Percentiles rank a stretch among this genome's conserved stretches.
These are phyloP conservation scores for Pythium rishiriense DNA, from an alignment of 352 stramenopile species.

Conservation along the genomic window DNA sequence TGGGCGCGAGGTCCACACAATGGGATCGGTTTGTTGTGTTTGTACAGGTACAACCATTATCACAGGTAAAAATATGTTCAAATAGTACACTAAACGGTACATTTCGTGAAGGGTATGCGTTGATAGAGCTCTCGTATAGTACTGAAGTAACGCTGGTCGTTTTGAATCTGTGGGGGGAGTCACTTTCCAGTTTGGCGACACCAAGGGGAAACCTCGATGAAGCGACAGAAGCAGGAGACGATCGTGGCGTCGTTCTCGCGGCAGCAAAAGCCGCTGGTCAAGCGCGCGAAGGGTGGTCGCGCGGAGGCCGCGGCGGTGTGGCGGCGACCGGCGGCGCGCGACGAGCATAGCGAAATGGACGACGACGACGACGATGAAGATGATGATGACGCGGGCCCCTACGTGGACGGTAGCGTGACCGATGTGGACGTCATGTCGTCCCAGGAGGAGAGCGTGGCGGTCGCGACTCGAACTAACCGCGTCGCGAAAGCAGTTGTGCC, in stretches of 20 bases:
- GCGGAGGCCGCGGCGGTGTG: conserved; percentile 9
- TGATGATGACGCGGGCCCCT: conserved; percentile 10
- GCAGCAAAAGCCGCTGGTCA: conserved; percentile 32
- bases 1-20: too few relatives aligned
- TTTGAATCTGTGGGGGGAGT: not conserved
- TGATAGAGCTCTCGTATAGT: not conserved
- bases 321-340: not conserved
- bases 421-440: conserved; percentile 61
- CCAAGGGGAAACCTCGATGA: conserved; percentile 16
- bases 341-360: too few relatives aligned
- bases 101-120: not conserved
- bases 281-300: conserved; percentile 25
- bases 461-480: conserved; percentile 17
- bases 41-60: too few relatives aligned
- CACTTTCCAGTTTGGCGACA: not conserved
- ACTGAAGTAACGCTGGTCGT: not conserved
- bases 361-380: not conserved
- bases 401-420: conserved; percentile 45
- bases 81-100: too few relatives aligned
- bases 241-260: conserved; percentile 31
- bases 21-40: too few relatives aligned
- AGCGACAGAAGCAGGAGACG: conserved; percentile 32
- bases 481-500: conserved; percentile 17
- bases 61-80: too few relatives aligned
- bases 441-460: conserved; percentile 36